A percentile compares a stretch with the other conserved stretches of the same genome.
Conservation (phyloP, 495 filamentous ascomycete genomes). For the Penicillium antarcticum region DNA sequence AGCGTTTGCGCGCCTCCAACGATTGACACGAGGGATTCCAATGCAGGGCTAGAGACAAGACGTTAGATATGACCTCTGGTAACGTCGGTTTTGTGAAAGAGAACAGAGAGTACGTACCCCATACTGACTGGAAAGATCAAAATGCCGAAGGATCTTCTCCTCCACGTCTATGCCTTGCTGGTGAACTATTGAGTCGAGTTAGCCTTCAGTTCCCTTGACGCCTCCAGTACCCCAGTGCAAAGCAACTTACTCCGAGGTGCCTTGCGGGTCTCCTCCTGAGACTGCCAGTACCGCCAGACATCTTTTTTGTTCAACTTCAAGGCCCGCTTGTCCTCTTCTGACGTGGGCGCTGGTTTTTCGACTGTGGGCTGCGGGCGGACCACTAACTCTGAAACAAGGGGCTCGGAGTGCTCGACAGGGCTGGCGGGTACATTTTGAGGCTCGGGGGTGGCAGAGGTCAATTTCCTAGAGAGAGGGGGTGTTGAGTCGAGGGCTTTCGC, state of each 20-base stretch:
- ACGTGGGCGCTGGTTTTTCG: conserved; percentile 40
- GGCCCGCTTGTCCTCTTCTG: conserved; percentile 54
- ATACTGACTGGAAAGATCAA: conserved; percentile 83
- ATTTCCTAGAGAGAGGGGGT: conserved; percentile 32
- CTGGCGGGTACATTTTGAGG: conserved; percentile 20
- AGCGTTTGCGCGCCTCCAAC: conserved; percentile 81
- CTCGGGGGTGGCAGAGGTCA: conserved; percentile 23
- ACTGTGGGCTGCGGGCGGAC: conserved; percentile 40
- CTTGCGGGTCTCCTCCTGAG: conserved; percentile 57
- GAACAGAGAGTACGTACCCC: conserved; percentile 60
- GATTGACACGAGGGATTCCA: conserved; percentile 74
- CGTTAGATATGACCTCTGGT: conserved; percentile 12
- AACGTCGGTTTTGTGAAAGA: neutral
- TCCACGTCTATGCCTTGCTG: conserved; percentile 64
- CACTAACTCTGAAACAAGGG: conserved; percentile 47
- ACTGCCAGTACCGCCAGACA: conserved; percentile 69
- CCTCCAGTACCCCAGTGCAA: neutral
- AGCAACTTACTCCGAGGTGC: conserved; percentile 44
- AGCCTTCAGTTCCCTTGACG: neutral
- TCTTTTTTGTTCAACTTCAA: conserved; percentile 57
- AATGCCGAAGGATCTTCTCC: conserved; percentile 86
- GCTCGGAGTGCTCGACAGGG: conserved; percentile 25
- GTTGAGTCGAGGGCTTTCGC: conserved; percentile 40
- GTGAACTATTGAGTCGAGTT: conserved; percentile 53
- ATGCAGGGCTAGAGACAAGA: conserved; percentile 68